These are phyloP conservation scores for Colletotrichum tanaceti DNA, from an alignment of 2,329 filamentous ascomycete species.

Conservation along the genomic window DNA sequence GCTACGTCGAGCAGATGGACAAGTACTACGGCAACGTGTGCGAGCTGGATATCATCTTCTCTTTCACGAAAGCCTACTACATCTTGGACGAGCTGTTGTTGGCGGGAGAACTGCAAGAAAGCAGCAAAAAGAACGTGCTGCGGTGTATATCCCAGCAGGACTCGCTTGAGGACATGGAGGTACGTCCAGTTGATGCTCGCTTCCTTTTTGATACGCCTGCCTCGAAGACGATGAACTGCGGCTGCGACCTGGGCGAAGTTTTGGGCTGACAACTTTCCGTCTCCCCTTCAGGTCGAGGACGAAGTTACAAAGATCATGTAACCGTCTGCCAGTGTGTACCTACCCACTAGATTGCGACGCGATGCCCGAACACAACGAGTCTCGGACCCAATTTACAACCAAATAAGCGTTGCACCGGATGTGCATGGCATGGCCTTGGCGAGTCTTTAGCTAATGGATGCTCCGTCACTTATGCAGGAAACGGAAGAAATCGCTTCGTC, in stretches of 20 bases:
- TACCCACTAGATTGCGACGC: slow-evolving; percentile 29
- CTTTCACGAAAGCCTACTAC: slow-evolving; percentile 99
- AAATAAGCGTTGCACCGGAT: slow-evolving; percentile 15
- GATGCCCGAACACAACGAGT: slow-evolving; percentile 20
- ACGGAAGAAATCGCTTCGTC: slow-evolving; percentile 51
- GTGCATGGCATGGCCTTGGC: slow-evolving; percentile 27
- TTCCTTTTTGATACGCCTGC: background rate
- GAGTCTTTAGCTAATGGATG: slow-evolving; percentile 44
- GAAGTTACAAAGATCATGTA: slow-evolving; percentile 93
- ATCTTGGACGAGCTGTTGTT: slow-evolving; percentile 96
- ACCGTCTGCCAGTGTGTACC: slow-evolving; percentile 44
- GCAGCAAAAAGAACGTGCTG: slow-evolving; percentile 98
- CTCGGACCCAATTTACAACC: slow-evolving; percentile 24
- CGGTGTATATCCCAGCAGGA: slow-evolving; percentile 97
- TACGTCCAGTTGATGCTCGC: slow-evolving; percentile 64
- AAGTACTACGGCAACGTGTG: slow-evolving; percentile 99
- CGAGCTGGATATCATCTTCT: slow-evolving; percentile 99
- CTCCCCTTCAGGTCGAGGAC: slow-evolving; percentile 78
- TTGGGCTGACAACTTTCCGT: slow-evolving; percentile 61
- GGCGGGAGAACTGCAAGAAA: slow-evolving; percentile 97
- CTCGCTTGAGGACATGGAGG: slow-evolving; percentile 98
- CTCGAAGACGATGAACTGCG: slow-evolving; percentile 23
- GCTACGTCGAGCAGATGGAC: slow-evolving; percentile 99
- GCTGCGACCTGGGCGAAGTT: slow-evolving; percentile 38
- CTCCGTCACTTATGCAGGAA: slow-evolving; percentile 46